A percentile compares a stretch with the other conserved stretches of the same genome.
Evolutionary conservation across 495 filamentous ascomycete species (phyloP).

Genomic region (Neurospora pannonica): DNA sequence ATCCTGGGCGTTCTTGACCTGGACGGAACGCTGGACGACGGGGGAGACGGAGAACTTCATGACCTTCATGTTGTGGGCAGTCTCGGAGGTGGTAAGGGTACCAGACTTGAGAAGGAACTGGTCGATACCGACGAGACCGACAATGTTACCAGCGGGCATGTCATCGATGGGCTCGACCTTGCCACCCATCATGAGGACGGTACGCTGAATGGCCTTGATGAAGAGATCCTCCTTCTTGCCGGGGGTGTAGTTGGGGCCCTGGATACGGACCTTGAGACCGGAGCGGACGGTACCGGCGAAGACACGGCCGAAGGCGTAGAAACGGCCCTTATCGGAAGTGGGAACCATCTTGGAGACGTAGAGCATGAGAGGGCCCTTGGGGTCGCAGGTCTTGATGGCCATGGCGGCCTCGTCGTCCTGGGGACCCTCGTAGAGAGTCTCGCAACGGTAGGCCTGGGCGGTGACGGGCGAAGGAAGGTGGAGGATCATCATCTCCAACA

Average conservation of each 20-base stretch:
- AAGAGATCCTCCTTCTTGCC: conserved; percentile 98
- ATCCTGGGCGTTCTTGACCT: conserved; percentile 99
- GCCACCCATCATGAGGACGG: conserved; percentile 99
- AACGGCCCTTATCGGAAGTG: conserved; percentile 98
- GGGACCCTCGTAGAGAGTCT: conserved; percentile 98
- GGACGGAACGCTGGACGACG: conserved; percentile 96
- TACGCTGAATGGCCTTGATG: conserved; percentile 99
- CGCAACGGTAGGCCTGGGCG: conserved; percentile 95
- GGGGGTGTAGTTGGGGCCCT: conserved; percentile 96
- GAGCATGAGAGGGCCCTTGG: conserved; percentile 97
- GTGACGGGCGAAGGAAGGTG: conserved; percentile 94
- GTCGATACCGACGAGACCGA: conserved; percentile 97
- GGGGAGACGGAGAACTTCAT: conserved; percentile 99
- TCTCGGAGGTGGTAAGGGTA: conserved; percentile 94
- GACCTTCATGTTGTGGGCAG: conserved; percentile 99
- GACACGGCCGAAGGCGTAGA: conserved; percentile 99
- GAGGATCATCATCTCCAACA: conserved; percentile 99
- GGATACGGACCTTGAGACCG: conserved; percentile 99
- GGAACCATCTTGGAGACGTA: conserved; percentile 99
- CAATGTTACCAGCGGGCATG: conserved; percentile 98
- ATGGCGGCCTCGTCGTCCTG: conserved; percentile 83
- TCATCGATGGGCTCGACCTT: conserved; percentile 99
- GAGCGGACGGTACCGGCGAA: conserved; percentile 96
- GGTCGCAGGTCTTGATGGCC: conserved; percentile 94
- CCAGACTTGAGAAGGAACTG: conserved; percentile 99